Base-by-base conservation (phyloP, 352 stramenopile species). In the Pythium brachiatum region DNA sequence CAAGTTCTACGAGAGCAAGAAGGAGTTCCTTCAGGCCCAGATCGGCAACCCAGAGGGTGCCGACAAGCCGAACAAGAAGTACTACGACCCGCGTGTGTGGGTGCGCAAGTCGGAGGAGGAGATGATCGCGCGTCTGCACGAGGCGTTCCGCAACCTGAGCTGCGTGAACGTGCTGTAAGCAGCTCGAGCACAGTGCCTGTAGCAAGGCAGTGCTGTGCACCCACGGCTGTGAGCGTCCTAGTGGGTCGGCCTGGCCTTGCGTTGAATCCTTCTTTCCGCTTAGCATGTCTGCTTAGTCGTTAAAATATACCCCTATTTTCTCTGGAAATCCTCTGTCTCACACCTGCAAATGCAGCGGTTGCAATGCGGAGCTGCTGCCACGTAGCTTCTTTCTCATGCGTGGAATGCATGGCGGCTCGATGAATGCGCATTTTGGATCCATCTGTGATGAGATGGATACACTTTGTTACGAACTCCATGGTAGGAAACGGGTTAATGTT, bases 1-100 rank as follows among this genome's bases (percentile, higher is more conserved):
- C 89, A 88, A 92, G 72, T 99, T 98, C 74, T 98, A 99, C 81
- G 84, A 94, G 66, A 90, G 92, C 60, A 98, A 99, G 88, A 97
- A 98, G 82, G 96, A 91, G 63, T 99, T 98, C 84, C 74, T 99
- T 31, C 97, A 99, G 75, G 86, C 78, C 78, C 96, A 99, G 81
- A 99, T 99, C 61, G 97, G 96, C 76, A 99, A 99, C 88, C 96
- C 96, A 18, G 94, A 98, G 32, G 97, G 95, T 68, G 79, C 84
- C 29, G 93, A 98, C 74, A 98, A 98, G 82, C 96, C 97, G 50
- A 99, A 99, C 95, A 99, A 99, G 94, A 99, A 99, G 91, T 99
- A 98, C 86, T 99, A 99, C 84, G 96, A 99, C 79, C 96, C 96
- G 64, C 94, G 96, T 72, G 92, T 98, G 72, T 98, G 95, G 95